These are phyloP conservation scores for Podaxis sp. DNA, from an alignment of 768 basidiomycete genomes.

Conservation along the genomic window DNA sequence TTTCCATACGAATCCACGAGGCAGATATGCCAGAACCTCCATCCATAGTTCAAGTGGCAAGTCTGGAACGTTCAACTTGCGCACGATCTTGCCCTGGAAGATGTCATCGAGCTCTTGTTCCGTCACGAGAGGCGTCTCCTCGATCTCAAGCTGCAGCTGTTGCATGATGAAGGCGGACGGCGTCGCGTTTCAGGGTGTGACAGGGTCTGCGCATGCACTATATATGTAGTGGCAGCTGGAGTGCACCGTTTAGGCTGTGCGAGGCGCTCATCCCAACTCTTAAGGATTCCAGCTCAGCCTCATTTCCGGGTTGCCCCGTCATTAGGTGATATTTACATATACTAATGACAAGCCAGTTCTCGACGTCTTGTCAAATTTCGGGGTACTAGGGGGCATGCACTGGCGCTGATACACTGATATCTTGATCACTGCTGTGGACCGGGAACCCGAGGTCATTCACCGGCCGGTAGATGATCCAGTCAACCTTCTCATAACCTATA, in stretches of 20 bases:
- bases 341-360: no score
- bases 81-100: constrained; percentile 6
- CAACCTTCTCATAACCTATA: no score
- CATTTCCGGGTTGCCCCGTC: no score
- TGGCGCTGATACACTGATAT: no score
- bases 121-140: constrained; percentile 3
- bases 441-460: no score
- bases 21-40: constrained; percentile 25
- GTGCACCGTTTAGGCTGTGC: background rate
- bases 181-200: background rate
- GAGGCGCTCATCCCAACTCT: no score
- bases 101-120: constrained; percentile 6
- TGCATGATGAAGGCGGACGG: background rate
- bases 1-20: constrained; percentile 20
- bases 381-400: no score
- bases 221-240: background rate
- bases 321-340: no score
- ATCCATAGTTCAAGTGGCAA: constrained; percentile 26
- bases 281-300: no score
- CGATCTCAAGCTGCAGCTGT: background rate
- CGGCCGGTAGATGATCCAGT: no score
- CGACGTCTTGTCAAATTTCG: no score
- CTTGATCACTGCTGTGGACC: no score
- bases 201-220: background rate
- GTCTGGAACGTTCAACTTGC: constrained; percentile 17